Base-by-base conservation (phyloP, 306 rosid genomes). In the Fragaria vesca region DNA sequence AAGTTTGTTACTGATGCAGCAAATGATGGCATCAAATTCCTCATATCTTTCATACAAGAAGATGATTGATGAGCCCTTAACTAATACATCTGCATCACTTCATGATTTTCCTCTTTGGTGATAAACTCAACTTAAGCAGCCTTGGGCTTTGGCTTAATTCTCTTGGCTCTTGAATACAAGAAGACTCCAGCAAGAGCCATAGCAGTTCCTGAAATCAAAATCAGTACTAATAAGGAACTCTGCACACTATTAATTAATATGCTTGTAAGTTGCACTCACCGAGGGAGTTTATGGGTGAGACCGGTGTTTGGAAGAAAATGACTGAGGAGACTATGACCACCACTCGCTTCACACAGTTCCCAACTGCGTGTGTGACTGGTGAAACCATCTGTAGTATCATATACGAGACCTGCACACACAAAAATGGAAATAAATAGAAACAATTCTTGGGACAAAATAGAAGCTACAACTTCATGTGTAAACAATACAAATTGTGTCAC, bases 291-390 rank as follows among this genome's bases (percentile, higher is more conserved):
- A 82, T 40, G 12, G 78, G 84, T 0, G 89, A 81, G 74, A 89
- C 86, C 0, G 83, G 86, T 48, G 82, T 90, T 80, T 83, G 89
- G 82, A 92, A 90, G 91, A 92, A 87, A 79, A 92, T 72, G 69
- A 92, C 88, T 0, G 96, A 85, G 65, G 97, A 88, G 51, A 83
- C 85, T 17, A 92, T 89, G 71, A 92, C 87, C 17, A 89, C 89
- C 79, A 89, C 87, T 12, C 97, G 96, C 84, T 92, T 90, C 72
- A 80, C 87, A 66, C 96, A 87, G 67, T 90, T 92, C 55, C 91
- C 97, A 4, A 92, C 96, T 0, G 97, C 87, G 71, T 92, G 97
- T 18, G 85, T 87, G 66, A 92, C 90, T 1, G 97, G 91, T 34
- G 97, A 90, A 12, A 92, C 88, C 86, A 75, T 80, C 45, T 85